phyloP scores from a whole-genome alignment of 805 yeast species.

The Candida caryicola region DNA sequence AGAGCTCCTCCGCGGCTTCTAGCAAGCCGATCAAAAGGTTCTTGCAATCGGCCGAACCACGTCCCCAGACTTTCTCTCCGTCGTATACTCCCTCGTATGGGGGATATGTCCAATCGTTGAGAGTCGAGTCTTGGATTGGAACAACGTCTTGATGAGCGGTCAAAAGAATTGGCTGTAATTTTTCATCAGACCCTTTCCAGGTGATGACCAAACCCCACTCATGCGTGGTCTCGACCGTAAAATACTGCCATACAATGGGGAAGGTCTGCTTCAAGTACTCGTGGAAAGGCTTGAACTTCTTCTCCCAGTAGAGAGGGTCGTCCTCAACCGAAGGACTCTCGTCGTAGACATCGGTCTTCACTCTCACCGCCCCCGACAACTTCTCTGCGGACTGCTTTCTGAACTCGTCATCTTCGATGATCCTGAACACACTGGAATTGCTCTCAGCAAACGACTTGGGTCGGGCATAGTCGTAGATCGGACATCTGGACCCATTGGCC shows the following conservation, averaged over 20 bases:
- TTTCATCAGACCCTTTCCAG: slow-evolving; percentile 18
- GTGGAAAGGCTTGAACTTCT: slow-evolving; percentile 17
- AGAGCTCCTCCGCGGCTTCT: slow-evolving; percentile 16
- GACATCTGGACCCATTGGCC: background rate
- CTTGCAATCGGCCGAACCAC: slow-evolving; percentile 40
- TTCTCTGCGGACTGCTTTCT: slow-evolving; percentile 13
- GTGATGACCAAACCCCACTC: slow-evolving; percentile 20
- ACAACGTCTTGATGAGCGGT: slow-evolving; percentile 27
- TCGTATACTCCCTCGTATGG: slow-evolving; percentile 40
- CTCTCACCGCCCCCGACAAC: slow-evolving; percentile 15
- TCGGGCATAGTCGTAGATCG: slow-evolving; percentile 14
- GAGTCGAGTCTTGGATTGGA: slow-evolving; percentile 20
- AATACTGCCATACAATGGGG: slow-evolving; percentile 14
- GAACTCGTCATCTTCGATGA: slow-evolving; percentile 13
- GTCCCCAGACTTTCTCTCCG: slow-evolving; percentile 36
- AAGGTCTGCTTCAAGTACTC: slow-evolving; percentile 16
- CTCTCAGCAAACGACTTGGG: slow-evolving; percentile 22
- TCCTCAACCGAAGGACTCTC: slow-evolving; percentile 13
- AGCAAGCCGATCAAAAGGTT: slow-evolving; percentile 22
- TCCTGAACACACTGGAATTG: slow-evolving; percentile 17
- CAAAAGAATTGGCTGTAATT: slow-evolving; percentile 19
- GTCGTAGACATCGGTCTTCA: slow-evolving; percentile 14
- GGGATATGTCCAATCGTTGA: slow-evolving; percentile 31
- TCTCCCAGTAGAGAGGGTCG: slow-evolving; percentile 15
- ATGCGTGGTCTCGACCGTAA: slow-evolving; percentile 15